These are phyloP conservation scores for Phyllosticta citriasiana DNA, from an alignment of 2,329 filamentous ascomycete genomes.

Conservation along the genomic window DNA sequence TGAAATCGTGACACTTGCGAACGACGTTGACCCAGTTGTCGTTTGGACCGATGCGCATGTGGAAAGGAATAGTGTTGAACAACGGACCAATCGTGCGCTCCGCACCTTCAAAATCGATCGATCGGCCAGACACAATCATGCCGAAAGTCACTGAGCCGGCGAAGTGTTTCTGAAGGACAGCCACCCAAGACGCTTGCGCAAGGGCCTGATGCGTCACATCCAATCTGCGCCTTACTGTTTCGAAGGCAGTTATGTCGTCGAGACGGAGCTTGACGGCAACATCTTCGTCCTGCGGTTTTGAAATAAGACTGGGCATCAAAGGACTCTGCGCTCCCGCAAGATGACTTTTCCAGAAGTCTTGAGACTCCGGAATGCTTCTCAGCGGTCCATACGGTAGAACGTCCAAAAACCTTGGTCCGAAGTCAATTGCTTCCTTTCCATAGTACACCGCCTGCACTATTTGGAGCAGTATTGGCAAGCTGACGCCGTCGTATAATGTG, in stretches of 20 bases:
- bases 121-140: constrained; percentile 68
- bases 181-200: constrained; percentile 64
- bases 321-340: constrained; percentile 31
- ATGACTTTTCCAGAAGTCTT: constrained; percentile 58
- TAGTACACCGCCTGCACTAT: constrained; percentile 47
- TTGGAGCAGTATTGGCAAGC: constrained; percentile 58
- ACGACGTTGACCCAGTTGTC: constrained; percentile 53
- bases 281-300: constrained; percentile 15
- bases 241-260: constrained; percentile 36
- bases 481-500: constrained; percentile 76
- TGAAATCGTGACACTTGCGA: constrained; percentile 58
- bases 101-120: constrained; percentile 55
- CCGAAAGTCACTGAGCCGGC: constrained; percentile 50
- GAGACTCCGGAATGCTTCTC: constrained; percentile 34
- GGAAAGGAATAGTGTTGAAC: constrained; percentile 81
- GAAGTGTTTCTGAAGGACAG: constrained; percentile 47
- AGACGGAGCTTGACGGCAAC: constrained; percentile 24
- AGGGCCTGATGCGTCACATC: constrained; percentile 71
- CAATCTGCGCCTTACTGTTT: constrained; percentile 44
- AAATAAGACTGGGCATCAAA: constrained; percentile 19
- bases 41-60: constrained; percentile 34
- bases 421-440: constrained; percentile 15
- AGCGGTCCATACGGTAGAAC: constrained; percentile 62
- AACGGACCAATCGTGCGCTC: constrained; percentile 68
- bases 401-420: constrained; percentile 52